Evolutionary conservation across 495 filamentous ascomycete genomes (phyloP), one percentile per base, ranked within the genome.

Genomic region (Umbilicaria muhlenbergii): DNA sequence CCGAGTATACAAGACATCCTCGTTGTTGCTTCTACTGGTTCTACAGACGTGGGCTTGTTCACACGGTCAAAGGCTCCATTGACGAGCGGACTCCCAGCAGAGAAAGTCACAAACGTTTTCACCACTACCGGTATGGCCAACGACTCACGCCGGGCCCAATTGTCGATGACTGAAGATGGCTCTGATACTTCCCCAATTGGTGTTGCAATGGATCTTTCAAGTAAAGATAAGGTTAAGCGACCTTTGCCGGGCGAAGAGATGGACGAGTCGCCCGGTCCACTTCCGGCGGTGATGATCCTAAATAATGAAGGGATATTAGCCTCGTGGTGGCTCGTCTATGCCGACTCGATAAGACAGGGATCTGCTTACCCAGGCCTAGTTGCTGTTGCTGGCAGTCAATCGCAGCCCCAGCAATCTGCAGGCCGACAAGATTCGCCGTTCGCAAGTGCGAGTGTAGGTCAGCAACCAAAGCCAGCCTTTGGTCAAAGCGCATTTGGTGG

Each of bases 291-390:
- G 12, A 75, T 92, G 66, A 72, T 88, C 31, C 69, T 99, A 3
- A 96, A 91, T 46, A 76, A 94, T 54, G 85, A 95, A 51, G 91
- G 91, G 24, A 65, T 92, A 10, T 66, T 99, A 7, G 72, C 70
- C 17, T 67, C 78, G 15, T 99, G 92, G 92, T 94, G 87, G 79
- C 63, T 95, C 39, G 66, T 95, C 33, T 94, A 95, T 56, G 73
- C 79, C 32, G 86, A 94, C 21, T 81, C 92, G 2, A 77, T 99
- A 43, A 70, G 79, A 39, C 67, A 78, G 51, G 74, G 77, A 0
- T 72, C 75, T 11, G 71, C 75, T 0, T 96, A 91, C 57, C 69
- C 77, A 15, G 80, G 81, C 3, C 65, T 94, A 38, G 64, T 66
- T 41, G 65, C 68, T 44, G 58, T 58, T 37, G 61, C 64, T 50